These are phyloP conservation scores for Lachancea meyersii DNA, from an alignment of 805 yeast genomes.

Conservation along the genomic window DNA sequence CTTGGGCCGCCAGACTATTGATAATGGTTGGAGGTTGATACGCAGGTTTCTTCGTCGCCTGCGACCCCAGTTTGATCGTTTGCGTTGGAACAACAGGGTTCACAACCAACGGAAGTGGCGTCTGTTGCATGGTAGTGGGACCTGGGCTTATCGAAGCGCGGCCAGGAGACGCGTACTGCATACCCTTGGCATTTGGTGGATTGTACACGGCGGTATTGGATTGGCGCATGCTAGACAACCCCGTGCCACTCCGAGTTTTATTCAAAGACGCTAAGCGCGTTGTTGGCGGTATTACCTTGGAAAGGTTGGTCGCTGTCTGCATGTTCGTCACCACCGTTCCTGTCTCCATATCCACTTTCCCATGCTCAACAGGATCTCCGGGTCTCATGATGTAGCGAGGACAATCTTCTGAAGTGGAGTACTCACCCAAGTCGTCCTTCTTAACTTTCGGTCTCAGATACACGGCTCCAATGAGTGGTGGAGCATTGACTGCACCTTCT, in stretches of 20 bases:
- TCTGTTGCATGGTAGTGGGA: conserved; percentile 7
- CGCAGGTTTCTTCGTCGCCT: conserved; percentile 19
- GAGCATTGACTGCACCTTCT: conserved; percentile 77
- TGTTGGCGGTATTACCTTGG: conserved; percentile 21
- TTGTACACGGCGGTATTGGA: conserved; percentile 13
- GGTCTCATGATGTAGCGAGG: conserved; percentile 42
- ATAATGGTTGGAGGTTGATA: conserved; percentile 23
- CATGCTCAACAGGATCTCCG: conserved; percentile 35
- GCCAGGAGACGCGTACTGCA: conserved; percentile 9
- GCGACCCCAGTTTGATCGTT: conserved; percentile 2
- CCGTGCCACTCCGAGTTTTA: conserved; percentile 14
- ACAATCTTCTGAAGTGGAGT: conserved; percentile 44
- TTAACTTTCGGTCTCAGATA: conserved; percentile 68
- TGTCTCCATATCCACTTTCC: conserved; percentile 28
- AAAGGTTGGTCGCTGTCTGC: conserved; percentile 17
- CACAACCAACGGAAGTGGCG: conserved; percentile 1
- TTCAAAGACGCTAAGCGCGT: conserved; percentile 17
- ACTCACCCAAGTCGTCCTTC: conserved; percentile 79
- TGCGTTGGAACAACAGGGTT: conserved; percentile 6
- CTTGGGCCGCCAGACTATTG: conserved; percentile 25
- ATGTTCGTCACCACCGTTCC: conserved; percentile 26
- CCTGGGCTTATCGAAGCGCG: conserved; percentile 4
- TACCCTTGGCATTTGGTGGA: conserved; percentile 12
- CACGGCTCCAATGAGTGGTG: conserved; percentile 92
- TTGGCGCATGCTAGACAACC: conserved; percentile 19